Percentiles rank a stretch among this genome's conserved stretches.
phyloP scores from a whole-genome alignment of 2,329 filamentous ascomycete species.

The Rhynchosporium secalis region DNA sequence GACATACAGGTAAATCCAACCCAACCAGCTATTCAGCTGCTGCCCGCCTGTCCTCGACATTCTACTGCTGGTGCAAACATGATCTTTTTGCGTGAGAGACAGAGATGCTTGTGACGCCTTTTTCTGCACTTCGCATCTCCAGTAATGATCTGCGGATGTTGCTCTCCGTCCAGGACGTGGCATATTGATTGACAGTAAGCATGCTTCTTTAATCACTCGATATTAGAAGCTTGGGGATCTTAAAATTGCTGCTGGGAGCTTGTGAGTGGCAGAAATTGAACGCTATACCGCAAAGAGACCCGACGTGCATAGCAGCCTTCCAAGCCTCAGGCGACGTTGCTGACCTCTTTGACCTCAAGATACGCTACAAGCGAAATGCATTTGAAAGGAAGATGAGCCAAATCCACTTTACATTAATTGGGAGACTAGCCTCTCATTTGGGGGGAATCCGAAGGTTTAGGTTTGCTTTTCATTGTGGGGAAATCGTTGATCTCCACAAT shows the following conservation, averaged over 20 bases:
- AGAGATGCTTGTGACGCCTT: constrained; percentile 12
- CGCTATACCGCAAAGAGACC: constrained; percentile 10
- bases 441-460: neutral
- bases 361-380: constrained; percentile 9
- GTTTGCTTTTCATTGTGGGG: neutral
- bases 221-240: constrained; percentile 10
- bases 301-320: constrained; percentile 14
- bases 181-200: neutral
- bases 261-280: neutral
- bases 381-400: constrained; percentile 1
- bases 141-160: constrained; percentile 16
- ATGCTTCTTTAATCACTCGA: constrained; percentile 10
- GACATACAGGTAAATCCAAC: neutral
- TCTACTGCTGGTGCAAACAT: neutral
- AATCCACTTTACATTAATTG: constrained; percentile 1
- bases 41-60: constrained; percentile 5
- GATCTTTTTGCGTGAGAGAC: neutral
- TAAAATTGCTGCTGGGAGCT: constrained; percentile 2
- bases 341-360: constrained; percentile 7
- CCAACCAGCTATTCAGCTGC: neutral
- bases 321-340: constrained; percentile 9
- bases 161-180: constrained; percentile 10
- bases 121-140: constrained; percentile 6
- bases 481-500: constrained; percentile 8
- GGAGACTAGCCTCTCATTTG: neutral